Conservation (phyloP, 2,329 filamentous ascomycete genomes). For the Thelonectria discophora region DNA sequence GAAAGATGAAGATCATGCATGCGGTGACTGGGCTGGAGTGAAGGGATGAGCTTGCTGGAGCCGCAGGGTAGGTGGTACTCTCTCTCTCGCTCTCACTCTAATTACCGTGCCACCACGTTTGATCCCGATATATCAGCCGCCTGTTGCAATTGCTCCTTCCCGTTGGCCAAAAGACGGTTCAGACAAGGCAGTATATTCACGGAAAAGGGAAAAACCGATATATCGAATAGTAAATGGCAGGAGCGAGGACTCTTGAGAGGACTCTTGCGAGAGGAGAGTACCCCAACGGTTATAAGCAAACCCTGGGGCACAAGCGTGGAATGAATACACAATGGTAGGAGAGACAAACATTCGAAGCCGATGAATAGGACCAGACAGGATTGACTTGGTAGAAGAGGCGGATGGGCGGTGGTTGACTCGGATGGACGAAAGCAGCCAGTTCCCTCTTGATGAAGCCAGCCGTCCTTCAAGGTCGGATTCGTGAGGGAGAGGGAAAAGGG, state of each 20-base stretch:
- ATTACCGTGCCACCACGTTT: constrained; percentile 5
- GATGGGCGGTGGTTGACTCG: neutral
- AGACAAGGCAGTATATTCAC: constrained; percentile 7
- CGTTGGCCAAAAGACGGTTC: neutral
- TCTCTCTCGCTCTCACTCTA: neutral
- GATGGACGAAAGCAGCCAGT: constrained; percentile 1
- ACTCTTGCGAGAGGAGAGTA: neutral
- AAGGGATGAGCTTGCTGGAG: neutral
- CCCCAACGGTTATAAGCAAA: neutral
- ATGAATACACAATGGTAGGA: constrained; percentile 6
- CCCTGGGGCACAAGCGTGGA: no score
- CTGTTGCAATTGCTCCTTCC: constrained; percentile 19
- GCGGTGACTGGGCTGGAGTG: neutral
- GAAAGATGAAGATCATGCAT: neutral
- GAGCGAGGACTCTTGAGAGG: neutral
- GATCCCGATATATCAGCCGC: neutral
- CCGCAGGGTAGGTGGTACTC: neutral
- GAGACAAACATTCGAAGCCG: constrained; percentile 33
- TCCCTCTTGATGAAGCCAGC: constrained; percentile 20
- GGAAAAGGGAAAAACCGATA: neutral
- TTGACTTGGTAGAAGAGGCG: constrained; percentile 11
- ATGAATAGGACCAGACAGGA: constrained; percentile 21
- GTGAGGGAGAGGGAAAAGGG: constrained; percentile 18
- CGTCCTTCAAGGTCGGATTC: constrained; percentile 28
- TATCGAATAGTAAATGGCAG: neutral